These are phyloP conservation scores for Aspergillus funiculosus DNA, from an alignment of 495 filamentous ascomycete species.

Conservation along the genomic window DNA sequence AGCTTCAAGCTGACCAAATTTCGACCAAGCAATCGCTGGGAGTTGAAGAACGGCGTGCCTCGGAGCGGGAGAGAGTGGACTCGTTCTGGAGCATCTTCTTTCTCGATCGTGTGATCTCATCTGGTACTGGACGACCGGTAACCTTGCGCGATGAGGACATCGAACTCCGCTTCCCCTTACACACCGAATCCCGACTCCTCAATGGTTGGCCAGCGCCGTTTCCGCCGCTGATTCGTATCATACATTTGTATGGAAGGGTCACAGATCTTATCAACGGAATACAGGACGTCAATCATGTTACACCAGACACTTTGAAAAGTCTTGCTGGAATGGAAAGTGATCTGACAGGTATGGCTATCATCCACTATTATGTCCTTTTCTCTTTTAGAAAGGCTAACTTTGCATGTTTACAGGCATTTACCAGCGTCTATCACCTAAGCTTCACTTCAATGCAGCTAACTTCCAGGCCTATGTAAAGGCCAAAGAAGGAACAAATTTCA, in stretches of 20 bases:
- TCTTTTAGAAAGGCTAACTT: not conserved
- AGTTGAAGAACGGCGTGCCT: slow-evolving; percentile 40
- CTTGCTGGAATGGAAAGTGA: slow-evolving; percentile 70
- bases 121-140: slow-evolving; percentile 72
- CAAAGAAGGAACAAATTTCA: slow-evolving; percentile 75
- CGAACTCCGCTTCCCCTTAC: slow-evolving; percentile 66
- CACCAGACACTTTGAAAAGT: slow-evolving; percentile 60
- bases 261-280: slow-evolving; percentile 82
- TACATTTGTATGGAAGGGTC: slow-evolving; percentile 75
- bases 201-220: slow-evolving; percentile 70
- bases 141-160: slow-evolving; percentile 78
- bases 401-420: slow-evolving; percentile 51
- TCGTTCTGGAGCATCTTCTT: slow-evolving; percentile 86
- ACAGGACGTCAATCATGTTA: slow-evolving; percentile 66
- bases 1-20: slow-evolving; percentile 26
- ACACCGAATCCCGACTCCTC: slow-evolving; percentile 49
- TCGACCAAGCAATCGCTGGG: slow-evolving; percentile 19
- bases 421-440: slow-evolving; percentile 60
- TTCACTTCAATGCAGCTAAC: slow-evolving; percentile 75
- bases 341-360: slow-evolving; percentile 45
- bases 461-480: slow-evolving; percentile 71
- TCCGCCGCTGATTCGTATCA: slow-evolving; percentile 70
- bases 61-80: slow-evolving; percentile 70
- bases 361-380: not conserved
- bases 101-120: slow-evolving; percentile 77